Percentiles rank a stretch among this genome's conserved stretches.
Conservation (phyloP, 1,284 basidiomycete species). For the Ceraceosorus guamensis region DNA sequence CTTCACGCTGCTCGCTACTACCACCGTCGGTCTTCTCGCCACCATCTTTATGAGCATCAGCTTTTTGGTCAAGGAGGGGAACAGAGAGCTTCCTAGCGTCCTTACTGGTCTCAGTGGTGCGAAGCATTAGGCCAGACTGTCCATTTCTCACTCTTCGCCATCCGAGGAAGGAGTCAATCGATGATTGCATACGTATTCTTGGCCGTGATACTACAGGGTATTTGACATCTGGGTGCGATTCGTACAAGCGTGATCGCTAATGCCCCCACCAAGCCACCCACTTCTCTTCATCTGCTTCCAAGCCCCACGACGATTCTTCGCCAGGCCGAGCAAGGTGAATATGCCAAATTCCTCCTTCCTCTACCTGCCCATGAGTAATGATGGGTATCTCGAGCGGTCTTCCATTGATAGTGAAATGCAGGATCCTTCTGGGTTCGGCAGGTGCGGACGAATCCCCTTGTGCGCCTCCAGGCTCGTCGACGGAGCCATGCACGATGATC, state of each 20-base stretch:
- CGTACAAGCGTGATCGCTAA: no score
- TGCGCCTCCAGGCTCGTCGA: background rate
- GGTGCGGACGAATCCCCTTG: background rate
- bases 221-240: no score
- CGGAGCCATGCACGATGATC: background rate
- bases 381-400: background rate
- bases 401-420: background rate
- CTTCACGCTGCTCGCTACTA: slow-evolving; percentile 31
- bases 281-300: no score
- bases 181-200: no score
- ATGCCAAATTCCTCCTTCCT: background rate
- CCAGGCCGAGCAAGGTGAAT: background rate
- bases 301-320: no score
- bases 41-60: background rate
- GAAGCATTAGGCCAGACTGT: background rate
- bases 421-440: background rate
- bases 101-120: slow-evolving; percentile 27
- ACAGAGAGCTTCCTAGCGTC: slow-evolving; percentile 30
- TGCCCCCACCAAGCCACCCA: no score
- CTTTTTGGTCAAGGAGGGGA: slow-evolving; percentile 20
- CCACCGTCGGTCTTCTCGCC: slow-evolving; percentile 17
- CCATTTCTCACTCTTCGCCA: no score
- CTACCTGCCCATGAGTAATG: background rate
- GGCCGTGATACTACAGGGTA: no score
- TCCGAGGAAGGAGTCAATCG: no score